Evolutionary conservation across 2,329 filamentous ascomycete species (phyloP), one percentile per base, ranked within the genome.

Genomic region (Geoglossum cookeanum): DNA sequence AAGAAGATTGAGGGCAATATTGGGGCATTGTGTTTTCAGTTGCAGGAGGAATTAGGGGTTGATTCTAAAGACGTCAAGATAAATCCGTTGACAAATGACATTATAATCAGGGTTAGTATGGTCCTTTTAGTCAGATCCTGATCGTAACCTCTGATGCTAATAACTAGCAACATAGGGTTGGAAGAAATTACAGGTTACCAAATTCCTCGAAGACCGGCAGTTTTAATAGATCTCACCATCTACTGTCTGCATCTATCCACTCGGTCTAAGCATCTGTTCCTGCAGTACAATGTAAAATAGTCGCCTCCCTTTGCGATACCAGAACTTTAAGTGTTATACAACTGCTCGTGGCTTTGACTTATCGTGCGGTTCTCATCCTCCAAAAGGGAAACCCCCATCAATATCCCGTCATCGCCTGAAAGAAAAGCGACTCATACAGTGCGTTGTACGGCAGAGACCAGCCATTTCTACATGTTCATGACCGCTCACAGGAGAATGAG

Each of bases 1-100:
- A 85, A 88, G 68, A 89, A 86, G 70, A 77, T 91, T 55, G 81
- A 87, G 58, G 92, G 92, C 15, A 78, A 94, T 67, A 65, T 81
- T 55, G 69, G 73, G 35, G 77, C 73, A 2, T 67, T 97, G 61
- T 75, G 79, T 60, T 69, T 76, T 39, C 84, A 89, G 63, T 67
- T 97, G 58, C 71, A 74, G 42, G 65, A 70, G 22, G 76, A 74
- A 9, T 68, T 95, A 60, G 70, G 74, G 1, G 65, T 91, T 47
- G 69, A 76, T 29, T 66, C 74, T 55, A 72, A 64, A 15, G 69
- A 72, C 57, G 68, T 75, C 8, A 65, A 66, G 11, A 72, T 83
- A 51, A 82, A 81, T 66, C 66, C 68, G 39, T 71, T 83, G 55
- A 94, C 85, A 49, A 77, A 78, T 55, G 84, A 95, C 64, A 77